phyloP scores from a whole-genome alignment of 192 early-diverging fungal species.

The Kickxella alabastrina region DNA sequence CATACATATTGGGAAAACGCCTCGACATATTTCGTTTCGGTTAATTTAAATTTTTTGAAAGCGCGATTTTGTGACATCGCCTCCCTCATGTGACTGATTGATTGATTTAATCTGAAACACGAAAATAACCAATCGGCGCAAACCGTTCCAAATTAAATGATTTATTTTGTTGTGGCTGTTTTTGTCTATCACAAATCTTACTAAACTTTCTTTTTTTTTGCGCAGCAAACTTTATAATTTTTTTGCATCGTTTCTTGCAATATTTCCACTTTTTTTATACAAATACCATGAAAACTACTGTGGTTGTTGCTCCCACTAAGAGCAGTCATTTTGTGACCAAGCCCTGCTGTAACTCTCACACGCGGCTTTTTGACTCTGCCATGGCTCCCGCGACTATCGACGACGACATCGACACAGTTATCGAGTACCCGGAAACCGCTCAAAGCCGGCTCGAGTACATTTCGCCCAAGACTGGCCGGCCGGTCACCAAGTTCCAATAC shows the following conservation, averaged over 20 bases:
- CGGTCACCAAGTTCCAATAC: constrained; percentile 68
- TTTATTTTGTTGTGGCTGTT: too few relatives aligned
- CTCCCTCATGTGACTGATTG: background rate
- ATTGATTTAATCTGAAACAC: background rate
- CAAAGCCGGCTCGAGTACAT: constrained; percentile 48
- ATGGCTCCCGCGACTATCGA: constrained; percentile 38
- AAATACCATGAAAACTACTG: background rate
- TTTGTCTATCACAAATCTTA: too few relatives aligned
- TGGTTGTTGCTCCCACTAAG: constrained; percentile 10
- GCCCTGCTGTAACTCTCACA: constrained; percentile 27
- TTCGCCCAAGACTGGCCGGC: constrained; percentile 56
- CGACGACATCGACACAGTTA: constrained; percentile 47
- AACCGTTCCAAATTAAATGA: too few relatives aligned
- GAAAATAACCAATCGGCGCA: too few relatives aligned
- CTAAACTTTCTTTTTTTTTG: too few relatives aligned
- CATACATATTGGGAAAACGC: too few relatives aligned
- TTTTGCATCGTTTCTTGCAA: background rate
- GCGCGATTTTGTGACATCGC: background rate
- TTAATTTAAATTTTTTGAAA: too few relatives aligned
- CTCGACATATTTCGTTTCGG: too few relatives aligned
- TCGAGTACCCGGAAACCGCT: constrained; percentile 49
- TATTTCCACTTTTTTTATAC: background rate
- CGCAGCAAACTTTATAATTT: background rate
- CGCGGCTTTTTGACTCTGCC: constrained; percentile 24
- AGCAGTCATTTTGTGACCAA: constrained; percentile 22